Conservation (phyloP, 1,284 basidiomycete genomes). For the Jaminaea rosea region DNA sequence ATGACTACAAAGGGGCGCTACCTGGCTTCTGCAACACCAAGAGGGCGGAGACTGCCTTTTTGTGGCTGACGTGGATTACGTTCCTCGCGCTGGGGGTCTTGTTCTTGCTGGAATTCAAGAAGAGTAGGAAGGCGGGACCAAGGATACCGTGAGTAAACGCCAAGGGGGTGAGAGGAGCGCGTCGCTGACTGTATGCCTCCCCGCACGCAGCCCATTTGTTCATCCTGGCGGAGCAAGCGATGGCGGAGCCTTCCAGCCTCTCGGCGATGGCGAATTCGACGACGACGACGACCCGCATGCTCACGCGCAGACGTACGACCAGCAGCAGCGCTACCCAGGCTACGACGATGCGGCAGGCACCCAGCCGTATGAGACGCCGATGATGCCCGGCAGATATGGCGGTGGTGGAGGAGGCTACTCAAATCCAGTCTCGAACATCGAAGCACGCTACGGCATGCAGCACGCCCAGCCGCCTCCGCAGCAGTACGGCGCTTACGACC, state of each 20-base stretch:
- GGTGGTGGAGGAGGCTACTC: too few species aligned
- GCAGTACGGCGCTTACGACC: too few species aligned
- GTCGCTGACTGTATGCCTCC: conserved; percentile 36
- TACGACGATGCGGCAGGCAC: too few species aligned
- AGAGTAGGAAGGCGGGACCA: background rate
- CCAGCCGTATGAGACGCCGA: too few species aligned
- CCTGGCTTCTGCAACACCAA: conserved; percentile 35
- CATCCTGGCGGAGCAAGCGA: conserved; percentile 19
- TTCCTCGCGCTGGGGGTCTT: background rate
- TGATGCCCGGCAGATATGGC: too few species aligned
- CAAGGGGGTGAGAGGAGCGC: conserved; percentile 20
- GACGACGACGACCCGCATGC: conserved; percentile 15
- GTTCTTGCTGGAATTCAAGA: background rate
- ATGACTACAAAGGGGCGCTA: conserved; percentile 21
- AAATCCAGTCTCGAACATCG: background rate
- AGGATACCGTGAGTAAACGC: background rate
- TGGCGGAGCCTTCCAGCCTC: conserved; percentile 34
- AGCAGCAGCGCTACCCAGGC: too few species aligned
- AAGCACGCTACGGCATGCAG: background rate
- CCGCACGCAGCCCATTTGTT: conserved; percentile 34
- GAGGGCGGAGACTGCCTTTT: conserved; percentile 33
- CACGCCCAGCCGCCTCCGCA: background rate
- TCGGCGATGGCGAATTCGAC: conserved; percentile 18
- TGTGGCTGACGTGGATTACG: conserved; percentile 30
- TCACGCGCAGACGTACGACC: background rate